Conservation (phyloP, 2,329 filamentous ascomycete genomes). For the Cladophialophora yegresii region DNA sequence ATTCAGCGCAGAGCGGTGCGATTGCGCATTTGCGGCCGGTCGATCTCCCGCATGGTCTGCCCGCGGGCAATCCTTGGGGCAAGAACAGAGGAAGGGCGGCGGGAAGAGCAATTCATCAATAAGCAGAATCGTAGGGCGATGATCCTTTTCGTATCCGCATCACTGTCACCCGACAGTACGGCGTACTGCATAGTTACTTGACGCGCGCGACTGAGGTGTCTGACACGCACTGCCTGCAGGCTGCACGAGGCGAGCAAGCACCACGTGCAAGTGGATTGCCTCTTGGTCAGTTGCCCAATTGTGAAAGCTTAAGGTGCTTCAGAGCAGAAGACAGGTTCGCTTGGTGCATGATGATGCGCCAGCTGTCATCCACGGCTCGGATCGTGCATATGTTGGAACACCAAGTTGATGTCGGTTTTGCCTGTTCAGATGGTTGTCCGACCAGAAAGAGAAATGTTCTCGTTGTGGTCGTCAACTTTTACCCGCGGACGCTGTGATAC, state of each 20-base stretch:
- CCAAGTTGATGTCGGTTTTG: not conserved
- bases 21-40: not conserved
- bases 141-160: not conserved
- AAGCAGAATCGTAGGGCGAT: not conserved
- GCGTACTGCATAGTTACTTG: not conserved
- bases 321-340: not conserved
- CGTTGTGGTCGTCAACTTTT: not conserved
- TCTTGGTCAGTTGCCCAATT: not conserved
- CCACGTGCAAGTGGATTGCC: not conserved
- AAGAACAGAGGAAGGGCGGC: not conserved
- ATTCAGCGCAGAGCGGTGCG: not conserved
- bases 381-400: constrained; percentile 1
- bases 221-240: too few species aligned
- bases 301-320: not conserved
- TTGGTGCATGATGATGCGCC: not conserved
- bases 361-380: not conserved
- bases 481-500: not conserved
- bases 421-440: not conserved
- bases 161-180: not conserved
- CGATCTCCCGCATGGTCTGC: not conserved
- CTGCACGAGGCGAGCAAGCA: not conserved
- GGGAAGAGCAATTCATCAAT: not conserved
- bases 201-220: too few species aligned
- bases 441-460: not conserved
- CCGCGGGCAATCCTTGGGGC: not conserved